These are phyloP conservation scores for Annulohypoxylon moriforme DNA, from an alignment of 495 filamentous ascomycete genomes.

Conservation along the genomic window DNA sequence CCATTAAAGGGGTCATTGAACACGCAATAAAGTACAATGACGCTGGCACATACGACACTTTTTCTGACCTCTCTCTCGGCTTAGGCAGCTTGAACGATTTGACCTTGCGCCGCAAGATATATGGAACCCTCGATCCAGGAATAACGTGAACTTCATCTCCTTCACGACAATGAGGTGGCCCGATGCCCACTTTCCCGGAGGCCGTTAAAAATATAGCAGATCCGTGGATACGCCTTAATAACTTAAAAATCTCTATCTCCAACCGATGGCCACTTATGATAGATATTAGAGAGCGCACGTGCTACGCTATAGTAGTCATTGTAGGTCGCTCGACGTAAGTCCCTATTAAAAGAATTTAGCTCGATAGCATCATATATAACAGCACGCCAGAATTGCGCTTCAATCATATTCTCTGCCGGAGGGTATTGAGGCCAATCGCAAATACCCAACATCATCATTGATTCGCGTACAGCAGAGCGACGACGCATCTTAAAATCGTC, in stretches of 20 bases:
- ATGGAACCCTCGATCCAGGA: background rate
- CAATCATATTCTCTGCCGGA: background rate
- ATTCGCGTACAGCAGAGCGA: background rate
- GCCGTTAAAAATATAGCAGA: background rate
- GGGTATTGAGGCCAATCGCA: background rate
- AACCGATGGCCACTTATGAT: too few species aligned
- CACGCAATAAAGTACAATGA: too few species aligned
- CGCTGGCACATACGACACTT: too few species aligned
- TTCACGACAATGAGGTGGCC: background rate
- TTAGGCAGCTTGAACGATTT: too few species aligned
- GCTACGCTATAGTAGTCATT: background rate
- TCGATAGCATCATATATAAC: background rate
- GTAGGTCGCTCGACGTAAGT: background rate
- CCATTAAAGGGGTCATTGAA: too few species aligned
- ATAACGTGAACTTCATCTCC: background rate
- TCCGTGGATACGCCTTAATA: too few species aligned
- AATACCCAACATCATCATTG: background rate
- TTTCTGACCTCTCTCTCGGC: too few species aligned
- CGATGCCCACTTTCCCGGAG: background rate
- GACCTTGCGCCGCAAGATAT: background rate
- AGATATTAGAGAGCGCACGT: background rate
- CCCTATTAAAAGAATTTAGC: too few species aligned
- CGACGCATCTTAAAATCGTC: too few species aligned
- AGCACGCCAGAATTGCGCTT: background rate
- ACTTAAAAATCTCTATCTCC: too few species aligned